phyloP scores from a whole-genome alignment of 441 rosid species.

The Macaranga tanarius region DNA sequence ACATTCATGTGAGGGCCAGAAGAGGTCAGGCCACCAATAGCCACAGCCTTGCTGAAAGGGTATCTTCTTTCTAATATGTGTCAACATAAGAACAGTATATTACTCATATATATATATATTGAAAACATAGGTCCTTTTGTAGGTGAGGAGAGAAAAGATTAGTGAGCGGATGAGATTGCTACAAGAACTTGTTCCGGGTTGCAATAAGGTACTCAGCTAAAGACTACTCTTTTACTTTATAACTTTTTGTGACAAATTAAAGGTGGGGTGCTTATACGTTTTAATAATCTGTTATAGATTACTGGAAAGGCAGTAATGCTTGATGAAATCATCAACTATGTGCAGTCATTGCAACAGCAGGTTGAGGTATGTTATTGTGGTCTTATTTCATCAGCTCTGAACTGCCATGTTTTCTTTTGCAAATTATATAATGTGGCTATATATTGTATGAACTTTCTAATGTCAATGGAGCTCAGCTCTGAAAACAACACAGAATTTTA shows the following conservation, averaged over 20 bases:
- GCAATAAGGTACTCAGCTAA: constrained; percentile 56
- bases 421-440: background rate
- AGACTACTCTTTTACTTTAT: constrained; percentile 7
- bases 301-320: constrained; percentile 97
- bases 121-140: constrained; percentile 15
- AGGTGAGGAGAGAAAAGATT: constrained; percentile 93
- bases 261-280: constrained; percentile 17
- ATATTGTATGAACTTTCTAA: background rate
- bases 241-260: background rate
- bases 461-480: background rate
- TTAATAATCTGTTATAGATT: constrained; percentile 51
- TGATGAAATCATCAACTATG: constrained; percentile 93
- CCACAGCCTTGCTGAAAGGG: constrained; percentile 97
- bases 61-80: constrained; percentile 26
- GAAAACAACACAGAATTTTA: background rate
- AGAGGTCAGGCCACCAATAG: constrained; percentile 96
- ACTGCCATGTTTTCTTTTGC: background rate
- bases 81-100: background rate
- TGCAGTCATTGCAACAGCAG: constrained; percentile 87
- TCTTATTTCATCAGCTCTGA: background rate
- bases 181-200: constrained; percentile 92
- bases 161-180: constrained; percentile 86
- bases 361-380: constrained; percentile 63
- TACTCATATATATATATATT: constrained; percentile 14
- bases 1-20: constrained; percentile 89